Evolutionary conservation across 352 stramenopile genomes (phyloP), one percentile per base, ranked within the genome.

Genomic region (Vaucheria bursata): DNA sequence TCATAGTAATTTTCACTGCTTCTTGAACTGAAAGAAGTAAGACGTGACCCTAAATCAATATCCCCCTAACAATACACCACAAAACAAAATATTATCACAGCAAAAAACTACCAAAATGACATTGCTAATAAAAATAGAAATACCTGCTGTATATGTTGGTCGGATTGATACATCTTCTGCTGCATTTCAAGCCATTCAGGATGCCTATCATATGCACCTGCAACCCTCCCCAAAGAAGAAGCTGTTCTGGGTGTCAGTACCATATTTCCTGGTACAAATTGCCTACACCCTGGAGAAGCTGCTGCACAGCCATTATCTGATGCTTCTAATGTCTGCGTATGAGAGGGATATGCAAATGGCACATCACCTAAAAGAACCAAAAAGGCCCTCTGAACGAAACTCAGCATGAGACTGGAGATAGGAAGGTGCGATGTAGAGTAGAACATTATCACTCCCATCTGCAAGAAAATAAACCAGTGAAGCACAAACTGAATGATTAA

Each of bases 361-460:
- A 39, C 38, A 18, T 74, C 73, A 29, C 40, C 72, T 8, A 79
- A 66, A n/a, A 83, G 64, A 5, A 83, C 34, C 31, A 69, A 38
- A 7, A 72, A 73, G 7, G 77, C 72, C 34, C 72, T 81, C 72
- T 83, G 53, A 65, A 83, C 74, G 31, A 83, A 83, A 64, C 76
- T 72, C 34, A 83, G 71, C 77, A 83, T 83, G n/a, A 83, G 65
- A 34, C 53, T 38, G 29, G 65, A 75, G 8, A 49, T 32, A 7
- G 71, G 77, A 25, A 83, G 33, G 45, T 50, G 66, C 12, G 75
- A 80, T 45, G 74, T 83, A 40, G 81, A 84, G 65, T 85, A 85
- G 53, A 85, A 80, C 45, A 82, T 75, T 18, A 85, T 3, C 34
- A 82, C 70, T 6, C 81, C 81, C 68, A 66, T 77, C 68, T 75